Percentiles rank a stretch among this genome's conserved stretches.
Evolutionary conservation across 2,329 filamentous ascomycete species (phyloP).

Genomic region (Hypoxylon sp.): DNA sequence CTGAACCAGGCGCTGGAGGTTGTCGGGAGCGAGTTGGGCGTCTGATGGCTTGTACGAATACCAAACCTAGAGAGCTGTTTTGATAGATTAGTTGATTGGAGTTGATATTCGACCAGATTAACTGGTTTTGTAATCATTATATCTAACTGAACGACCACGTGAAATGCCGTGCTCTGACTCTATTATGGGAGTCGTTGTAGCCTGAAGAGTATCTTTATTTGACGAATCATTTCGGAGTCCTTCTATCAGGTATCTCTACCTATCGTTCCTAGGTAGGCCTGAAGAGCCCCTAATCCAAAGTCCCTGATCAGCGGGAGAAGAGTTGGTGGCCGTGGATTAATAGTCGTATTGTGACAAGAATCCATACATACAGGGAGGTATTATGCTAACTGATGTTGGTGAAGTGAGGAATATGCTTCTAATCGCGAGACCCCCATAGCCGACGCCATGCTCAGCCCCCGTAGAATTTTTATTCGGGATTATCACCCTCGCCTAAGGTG

Average conservation of each 20-base stretch:
- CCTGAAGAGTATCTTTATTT: not conserved
- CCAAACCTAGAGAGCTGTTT: not conserved
- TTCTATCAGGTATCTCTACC: not conserved
- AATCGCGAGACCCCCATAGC: slow-evolving; percentile 12
- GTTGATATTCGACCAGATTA: not conserved
- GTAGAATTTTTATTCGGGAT: not conserved
- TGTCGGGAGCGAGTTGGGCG: slow-evolving; percentile 65
- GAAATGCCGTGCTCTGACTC: too few relatives aligned
- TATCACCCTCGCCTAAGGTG: not conserved
- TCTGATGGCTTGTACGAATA: slow-evolving; percentile 32
- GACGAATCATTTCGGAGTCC: not conserved
- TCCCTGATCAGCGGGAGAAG: not conserved
- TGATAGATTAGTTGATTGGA: not conserved
- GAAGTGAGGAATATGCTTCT: slow-evolving; percentile 6
- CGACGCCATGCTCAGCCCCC: slow-evolving; percentile 31
- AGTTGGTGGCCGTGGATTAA: not conserved
- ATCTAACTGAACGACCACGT: too few relatives aligned
- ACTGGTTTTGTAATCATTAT: too few relatives aligned
- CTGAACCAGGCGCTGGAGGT: slow-evolving; percentile 68
- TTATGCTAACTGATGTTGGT: not conserved
- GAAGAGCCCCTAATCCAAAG: not conserved
- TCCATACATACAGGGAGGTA: not conserved
- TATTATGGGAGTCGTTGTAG: too few relatives aligned
- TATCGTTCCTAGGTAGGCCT: not conserved
- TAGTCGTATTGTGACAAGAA: not conserved